Evolutionary conservation across 441 rosid genomes (phyloP).

Genomic region (Dalechampia spathulata): DNA sequence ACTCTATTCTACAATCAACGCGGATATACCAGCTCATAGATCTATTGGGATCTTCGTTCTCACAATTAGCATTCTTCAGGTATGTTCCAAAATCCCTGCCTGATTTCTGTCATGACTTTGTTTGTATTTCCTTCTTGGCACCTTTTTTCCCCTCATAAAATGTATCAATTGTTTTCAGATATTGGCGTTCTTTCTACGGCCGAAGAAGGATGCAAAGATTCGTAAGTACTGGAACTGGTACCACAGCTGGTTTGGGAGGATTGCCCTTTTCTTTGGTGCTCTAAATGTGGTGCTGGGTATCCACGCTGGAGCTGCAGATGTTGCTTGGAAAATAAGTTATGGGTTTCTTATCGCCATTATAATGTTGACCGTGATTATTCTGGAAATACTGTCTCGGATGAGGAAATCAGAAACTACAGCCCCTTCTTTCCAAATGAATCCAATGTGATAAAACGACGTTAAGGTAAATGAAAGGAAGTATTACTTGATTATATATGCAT

Average conservation of each 20-base stretch:
- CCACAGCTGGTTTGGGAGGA: conserved; percentile 79
- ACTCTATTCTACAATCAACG: conserved; percentile 44
- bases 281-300: conserved; percentile 64
- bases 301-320: conserved; percentile 45
- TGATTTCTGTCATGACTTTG: neutral
- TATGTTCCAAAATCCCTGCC: conserved; percentile 11
- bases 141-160: neutral
- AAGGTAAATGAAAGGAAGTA: neutral
- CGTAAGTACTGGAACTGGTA: conserved; percentile 86
- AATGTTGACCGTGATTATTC: conserved; percentile 41
- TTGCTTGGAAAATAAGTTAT: conserved; percentile 65
- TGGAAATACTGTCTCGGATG: conserved; percentile 47
- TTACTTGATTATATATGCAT: neutral
- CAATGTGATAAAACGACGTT: conserved; percentile 30
- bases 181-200: conserved; percentile 75
- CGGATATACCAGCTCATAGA: conserved; percentile 56
- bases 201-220: conserved; percentile 63
- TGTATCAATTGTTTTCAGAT: conserved; percentile 31
- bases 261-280: conserved; percentile 71
- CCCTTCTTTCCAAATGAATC: conserved; percentile 64
- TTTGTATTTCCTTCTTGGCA: neutral
- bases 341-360: conserved; percentile 51
- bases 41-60: conserved; percentile 80
- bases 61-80: conserved; percentile 76
- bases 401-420: conserved; percentile 31